These are phyloP conservation scores for Bolboschoenoplectus hybrid DNA, from an alignment of 202 grass and related monocot genomes.

Conservation along the genomic window DNA sequence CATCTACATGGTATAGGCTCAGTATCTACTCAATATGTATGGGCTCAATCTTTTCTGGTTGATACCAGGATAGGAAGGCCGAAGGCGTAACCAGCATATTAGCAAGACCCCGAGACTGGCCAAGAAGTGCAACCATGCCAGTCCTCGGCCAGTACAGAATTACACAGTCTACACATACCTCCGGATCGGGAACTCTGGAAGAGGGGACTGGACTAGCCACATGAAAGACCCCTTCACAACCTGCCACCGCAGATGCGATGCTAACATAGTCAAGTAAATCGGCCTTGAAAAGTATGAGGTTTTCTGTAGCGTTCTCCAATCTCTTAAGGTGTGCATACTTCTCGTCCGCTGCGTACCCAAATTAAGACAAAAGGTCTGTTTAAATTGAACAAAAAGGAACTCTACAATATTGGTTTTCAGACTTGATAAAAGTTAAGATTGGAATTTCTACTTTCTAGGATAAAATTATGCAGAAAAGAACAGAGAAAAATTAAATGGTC, in stretches of 20 bases:
- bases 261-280: conserved; percentile 66
- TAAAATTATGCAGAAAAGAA: background rate
- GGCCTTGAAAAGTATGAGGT: conserved; percentile 63
- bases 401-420: background rate
- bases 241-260: conserved; percentile 57
- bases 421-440: background rate
- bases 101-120: background rate
- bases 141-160: background rate
- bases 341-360: conserved; percentile 45
- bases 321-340: conserved; percentile 67
- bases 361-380: background rate
- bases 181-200: conserved; percentile 48
- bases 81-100: background rate
- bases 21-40: background rate
- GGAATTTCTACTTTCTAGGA: background rate
- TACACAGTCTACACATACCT: conserved; percentile 27
- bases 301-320: conserved; percentile 55
- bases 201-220: conserved; percentile 62
- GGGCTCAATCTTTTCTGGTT: background rate
- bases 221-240: conserved; percentile 80
- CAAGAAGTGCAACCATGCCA: background rate
- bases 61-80: background rate
- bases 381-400: background rate
- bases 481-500: background rate
- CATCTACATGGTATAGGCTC: background rate